Percentiles rank a stretch among this genome's conserved stretches.
phyloP scores from a whole-genome alignment of 441 rosid species.

The Sinapis alba region DNA sequence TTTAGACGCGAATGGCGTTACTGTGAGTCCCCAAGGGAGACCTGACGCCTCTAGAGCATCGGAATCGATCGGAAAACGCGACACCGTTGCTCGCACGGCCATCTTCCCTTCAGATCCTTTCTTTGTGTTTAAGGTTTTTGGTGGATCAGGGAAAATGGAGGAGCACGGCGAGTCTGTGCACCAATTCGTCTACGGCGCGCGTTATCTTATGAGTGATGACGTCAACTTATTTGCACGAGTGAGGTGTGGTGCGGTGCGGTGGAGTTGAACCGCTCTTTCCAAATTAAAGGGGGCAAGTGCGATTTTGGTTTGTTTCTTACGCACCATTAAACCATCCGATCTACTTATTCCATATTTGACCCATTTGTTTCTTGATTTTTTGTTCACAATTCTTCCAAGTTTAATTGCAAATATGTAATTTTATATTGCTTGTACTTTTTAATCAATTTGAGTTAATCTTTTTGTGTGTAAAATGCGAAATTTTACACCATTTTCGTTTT shows the following conservation, averaged over 20 bases:
- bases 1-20: slow-evolving; percentile 82
- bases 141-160: slow-evolving; percentile 15
- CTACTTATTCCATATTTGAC: neutral
- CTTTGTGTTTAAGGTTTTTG: neutral
- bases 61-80: slow-evolving; percentile 76
- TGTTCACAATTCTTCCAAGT: neutral
- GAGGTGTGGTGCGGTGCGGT: neutral
- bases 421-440: no score
- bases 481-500: no score
- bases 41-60: slow-evolving; percentile 87
- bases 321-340: neutral
- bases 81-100: slow-evolving; percentile 88
- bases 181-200: slow-evolving; percentile 19
- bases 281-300: no score
- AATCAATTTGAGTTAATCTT: no score
- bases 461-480: no score
- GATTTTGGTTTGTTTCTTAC: no score
- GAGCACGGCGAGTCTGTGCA: slow-evolving; percentile 26
- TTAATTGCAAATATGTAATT: no score
- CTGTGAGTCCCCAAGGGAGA: slow-evolving; percentile 94
- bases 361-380: neutral
- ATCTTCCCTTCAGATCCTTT: slow-evolving; percentile 39
- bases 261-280: neutral
- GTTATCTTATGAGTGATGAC: neutral
- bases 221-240: neutral